Evolutionary conservation across 1,139 yeast species (phyloP), one percentile per base, ranked within the genome.

Genomic region (Debaryomycetaceae sp.): DNA sequence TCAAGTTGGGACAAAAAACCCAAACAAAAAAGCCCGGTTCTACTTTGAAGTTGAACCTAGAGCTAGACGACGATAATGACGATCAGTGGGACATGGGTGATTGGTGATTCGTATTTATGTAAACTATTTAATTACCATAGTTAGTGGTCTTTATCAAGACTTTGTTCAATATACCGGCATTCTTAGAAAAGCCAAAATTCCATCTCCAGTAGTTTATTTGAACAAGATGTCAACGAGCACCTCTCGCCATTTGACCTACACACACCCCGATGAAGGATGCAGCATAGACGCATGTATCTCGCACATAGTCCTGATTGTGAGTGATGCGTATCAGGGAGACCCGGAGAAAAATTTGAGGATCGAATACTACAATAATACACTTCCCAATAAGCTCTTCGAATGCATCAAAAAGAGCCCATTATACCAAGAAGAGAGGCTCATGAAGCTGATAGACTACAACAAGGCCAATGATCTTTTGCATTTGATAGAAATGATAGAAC

Each of bases 21-120:
- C 54, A 47, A 31, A 33, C 52, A 5, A 41, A 47, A 17, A 51
- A 53, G 30, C 57, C 64, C 1, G 58, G 53, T 4, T 56, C 67
- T 1, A 50, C 59, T 3, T 54, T 74, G 33, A 69, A 72, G 35
- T 55, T 74, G 40, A 63, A 72, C 35, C 50, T 73, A 9, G 70
- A 61, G 6, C 62, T 58, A 13, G 74, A 65, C 11, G 69, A 65
- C 6, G 74, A 68, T 17, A 81, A 71, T 11, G 81, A 72, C 39
- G 78, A 75, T 0, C 79, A 85, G 82, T 86, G 78, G 30, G 72
- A 55, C 35, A 61, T 55, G 8, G 55, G 66, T 52, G 56, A 54
- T 13, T 30, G 31, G 6, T 41, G 41, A n/a, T 5, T 11, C 15
- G n/a, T 13, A 14, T n/a, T 11, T 3, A 31, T 14, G n/a, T 18